phyloP scores from a whole-genome alignment of 768 basidiomycete genomes.

The Galerina sulciceps region DNA sequence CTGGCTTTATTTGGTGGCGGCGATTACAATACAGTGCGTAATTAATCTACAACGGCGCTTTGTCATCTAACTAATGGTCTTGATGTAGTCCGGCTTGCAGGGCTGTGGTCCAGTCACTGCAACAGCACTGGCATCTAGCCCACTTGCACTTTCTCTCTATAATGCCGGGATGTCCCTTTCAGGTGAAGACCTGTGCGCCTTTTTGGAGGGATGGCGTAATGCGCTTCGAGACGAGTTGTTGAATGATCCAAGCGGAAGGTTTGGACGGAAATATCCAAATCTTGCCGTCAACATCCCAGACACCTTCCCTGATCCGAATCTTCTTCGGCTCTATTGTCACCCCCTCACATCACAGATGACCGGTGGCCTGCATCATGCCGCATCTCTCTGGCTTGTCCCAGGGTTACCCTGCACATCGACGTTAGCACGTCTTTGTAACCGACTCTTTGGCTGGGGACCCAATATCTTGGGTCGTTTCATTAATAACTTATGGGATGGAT shows the following conservation, averaged over 20 bases:
- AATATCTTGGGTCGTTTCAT: neutral
- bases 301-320: neutral
- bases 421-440: neutral
- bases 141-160: neutral
- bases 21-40: neutral
- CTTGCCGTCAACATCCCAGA: neutral
- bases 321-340: neutral
- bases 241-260: neutral
- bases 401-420: neutral
- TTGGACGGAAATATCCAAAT: neutral
- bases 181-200: neutral
- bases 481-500: conserved; percentile 3
- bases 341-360: neutral
- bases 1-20: neutral
- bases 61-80: neutral
- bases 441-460: conserved; percentile 1
- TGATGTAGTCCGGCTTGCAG: neutral
- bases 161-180: neutral
- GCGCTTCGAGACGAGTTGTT: neutral
- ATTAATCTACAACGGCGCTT: neutral
- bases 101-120: neutral
- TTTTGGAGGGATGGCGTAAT: neutral
- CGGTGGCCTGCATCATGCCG: neutral
- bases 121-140: neutral
- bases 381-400: neutral